A percentile compares a stretch with the other conserved stretches of the same genome.
Conservation (phyloP, 345 rosid species). For the Lepidium sativum region DNA sequence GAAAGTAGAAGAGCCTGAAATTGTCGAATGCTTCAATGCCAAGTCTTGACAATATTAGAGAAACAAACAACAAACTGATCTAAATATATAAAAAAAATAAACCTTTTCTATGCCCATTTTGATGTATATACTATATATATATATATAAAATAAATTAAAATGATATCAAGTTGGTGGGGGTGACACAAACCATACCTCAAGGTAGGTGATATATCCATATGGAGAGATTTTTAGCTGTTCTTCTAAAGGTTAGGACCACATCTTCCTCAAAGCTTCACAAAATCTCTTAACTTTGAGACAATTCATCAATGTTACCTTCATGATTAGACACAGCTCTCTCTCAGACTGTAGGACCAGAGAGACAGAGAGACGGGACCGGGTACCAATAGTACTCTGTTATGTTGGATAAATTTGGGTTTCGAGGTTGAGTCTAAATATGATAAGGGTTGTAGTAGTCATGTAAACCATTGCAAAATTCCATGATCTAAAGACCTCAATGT, state of each 20-base stretch:
- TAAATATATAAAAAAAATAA: background rate
- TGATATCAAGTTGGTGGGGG: slow-evolving; percentile 23
- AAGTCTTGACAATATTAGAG: slow-evolving; percentile 24
- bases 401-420: background rate
- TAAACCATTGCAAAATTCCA: slow-evolving; percentile 3
- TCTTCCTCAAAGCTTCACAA: slow-evolving; percentile 14
- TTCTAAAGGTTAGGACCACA: slow-evolving; percentile 21
- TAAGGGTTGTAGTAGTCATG: background rate
- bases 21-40: slow-evolving; percentile 15
- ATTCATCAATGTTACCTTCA: slow-evolving; percentile 21
- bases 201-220: slow-evolving; percentile 30
- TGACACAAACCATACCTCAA: slow-evolving; percentile 35
- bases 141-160: background rate
- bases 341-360: slow-evolving; percentile 6
- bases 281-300: slow-evolving; percentile 20
- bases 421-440: background rate
- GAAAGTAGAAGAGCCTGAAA: slow-evolving; percentile 8
- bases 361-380: slow-evolving; percentile 8
- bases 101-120: slow-evolving; percentile 1
- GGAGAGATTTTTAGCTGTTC: slow-evolving; percentile 24
- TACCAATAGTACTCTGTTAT: slow-evolving; percentile 6
- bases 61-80: background rate
- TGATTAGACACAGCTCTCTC: slow-evolving; percentile 2
- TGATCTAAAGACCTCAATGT: slow-evolving; percentile 10
- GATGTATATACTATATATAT: background rate